phyloP scores from a whole-genome alignment of 2,329 filamentous ascomycete species.

The Colletotrichum horii region DNA sequence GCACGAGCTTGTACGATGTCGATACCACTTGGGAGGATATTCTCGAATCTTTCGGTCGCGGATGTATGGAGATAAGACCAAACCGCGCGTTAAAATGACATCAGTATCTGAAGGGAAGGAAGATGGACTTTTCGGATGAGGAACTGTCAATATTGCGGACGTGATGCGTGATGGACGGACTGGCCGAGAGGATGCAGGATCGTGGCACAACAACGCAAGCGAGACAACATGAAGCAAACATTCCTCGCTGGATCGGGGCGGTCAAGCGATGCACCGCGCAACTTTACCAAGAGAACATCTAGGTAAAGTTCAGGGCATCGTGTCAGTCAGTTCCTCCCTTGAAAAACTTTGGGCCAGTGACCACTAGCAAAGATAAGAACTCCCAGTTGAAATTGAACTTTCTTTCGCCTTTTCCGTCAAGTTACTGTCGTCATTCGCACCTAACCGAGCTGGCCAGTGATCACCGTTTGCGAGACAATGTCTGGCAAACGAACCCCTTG shows the following conservation, averaged over 20 bases:
- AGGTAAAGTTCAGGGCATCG: not conserved
- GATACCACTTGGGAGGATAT: not conserved
- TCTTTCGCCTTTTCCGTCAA: not conserved
- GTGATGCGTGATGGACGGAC: not conserved
- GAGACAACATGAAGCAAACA: not conserved
- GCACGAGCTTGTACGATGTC: not conserved
- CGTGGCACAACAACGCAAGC: not conserved
- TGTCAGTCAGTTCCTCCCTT: not conserved
- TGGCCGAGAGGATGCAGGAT: not conserved
- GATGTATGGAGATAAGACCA: not conserved
- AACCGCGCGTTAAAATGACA: not conserved
- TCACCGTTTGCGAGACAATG: not conserved
- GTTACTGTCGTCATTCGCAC: not conserved
- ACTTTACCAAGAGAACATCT: not conserved
- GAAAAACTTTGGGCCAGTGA: too few species aligned
- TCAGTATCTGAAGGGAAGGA: not conserved
- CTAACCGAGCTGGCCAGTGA: not conserved
- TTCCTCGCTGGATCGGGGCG: not conserved
- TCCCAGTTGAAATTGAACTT: not conserved
- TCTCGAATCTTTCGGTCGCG: not conserved
- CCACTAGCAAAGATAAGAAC: not conserved
- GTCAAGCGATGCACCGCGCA: not conserved
- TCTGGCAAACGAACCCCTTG: not conserved
- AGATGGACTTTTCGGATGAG: not conserved
- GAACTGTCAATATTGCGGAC: not conserved